Base-by-base conservation (phyloP, 2,329 filamentous ascomycete genomes). In the Phialocephala subalpina region DNA sequence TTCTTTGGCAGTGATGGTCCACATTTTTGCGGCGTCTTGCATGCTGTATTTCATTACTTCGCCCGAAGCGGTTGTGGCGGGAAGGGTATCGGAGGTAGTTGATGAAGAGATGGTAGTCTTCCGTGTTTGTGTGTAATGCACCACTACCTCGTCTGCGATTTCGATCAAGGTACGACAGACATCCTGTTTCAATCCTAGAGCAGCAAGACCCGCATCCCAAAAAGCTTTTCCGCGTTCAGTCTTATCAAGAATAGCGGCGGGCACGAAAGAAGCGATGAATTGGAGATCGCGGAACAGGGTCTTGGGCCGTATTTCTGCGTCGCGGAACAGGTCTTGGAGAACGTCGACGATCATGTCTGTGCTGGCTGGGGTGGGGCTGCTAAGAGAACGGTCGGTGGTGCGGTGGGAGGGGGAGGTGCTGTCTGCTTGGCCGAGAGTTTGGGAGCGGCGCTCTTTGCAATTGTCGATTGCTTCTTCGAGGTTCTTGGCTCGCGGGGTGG, bases 1-100 rank as follows among this genome's bases (percentile, higher is more conserved):
- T 79, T 99, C 96, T 77, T 94, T 96, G 18, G 96, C 96, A 1
- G 94, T 95, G 76, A 97, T 96, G 68, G 93, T 91, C 84, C 93
- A 93, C 89, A 98, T 96, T 71, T 87, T 88, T 2, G 92, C 94
- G 0, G 94, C 95, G 76, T 97, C 93, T 52, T 88, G 84, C 76
- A 96, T 87, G 64, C 86, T 88, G 78, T 93, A 90, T 56, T 89
- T 86, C 63, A 89, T 85, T 2, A 87, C 64, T 22, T 76, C 74
- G 12, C 77, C 77, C 20, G 73, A 73, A 20, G 72, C 73, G 11
- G 81, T 80, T 49, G 76, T 78, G 11, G 79, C 61, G 11, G 69
- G 65, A 11, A 62, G 25, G 1, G 58, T 40, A n/a, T 68, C 62
- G 4, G 65, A 55, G 5, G 66, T 60, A 4, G 67, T 47, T 0